phyloP scores from a whole-genome alignment of 306 rosid species.

The Coriaria nepalensis region DNA sequence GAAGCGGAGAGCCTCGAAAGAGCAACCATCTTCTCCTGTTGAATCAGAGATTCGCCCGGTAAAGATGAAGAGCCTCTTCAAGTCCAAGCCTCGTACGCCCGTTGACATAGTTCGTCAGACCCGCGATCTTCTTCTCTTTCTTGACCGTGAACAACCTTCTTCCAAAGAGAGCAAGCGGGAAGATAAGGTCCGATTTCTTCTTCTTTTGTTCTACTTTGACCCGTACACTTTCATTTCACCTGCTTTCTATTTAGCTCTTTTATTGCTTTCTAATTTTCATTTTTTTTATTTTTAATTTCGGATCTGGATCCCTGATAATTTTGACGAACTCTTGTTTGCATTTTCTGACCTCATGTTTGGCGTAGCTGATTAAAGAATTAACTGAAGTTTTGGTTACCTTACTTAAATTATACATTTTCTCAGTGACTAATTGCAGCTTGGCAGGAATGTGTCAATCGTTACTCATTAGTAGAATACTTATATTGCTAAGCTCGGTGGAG shows the following conservation, averaged over 20 bases:
- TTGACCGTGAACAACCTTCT: conserved; percentile 32
- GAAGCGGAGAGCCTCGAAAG: too few relatives aligned
- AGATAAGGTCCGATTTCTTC: conserved; percentile 45
- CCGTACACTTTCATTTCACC: neutral
- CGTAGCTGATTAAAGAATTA: neutral
- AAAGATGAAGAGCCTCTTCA: conserved; percentile 83
- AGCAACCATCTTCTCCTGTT: too few relatives aligned
- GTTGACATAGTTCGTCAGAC: conserved; percentile 72
- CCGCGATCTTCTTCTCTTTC: conserved; percentile 61
- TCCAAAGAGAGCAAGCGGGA: conserved; percentile 77
- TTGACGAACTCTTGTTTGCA: neutral
- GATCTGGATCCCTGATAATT: neutral
- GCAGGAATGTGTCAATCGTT: too few relatives aligned
- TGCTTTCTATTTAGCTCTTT: neutral
- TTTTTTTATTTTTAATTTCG: too few relatives aligned
- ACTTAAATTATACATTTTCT: too few relatives aligned
- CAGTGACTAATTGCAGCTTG: too few relatives aligned
- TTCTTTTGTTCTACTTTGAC: neutral
- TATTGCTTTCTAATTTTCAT: neutral
- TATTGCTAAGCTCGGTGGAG: too few relatives aligned
- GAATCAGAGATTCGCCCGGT: too few relatives aligned
- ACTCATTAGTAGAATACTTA: too few relatives aligned
- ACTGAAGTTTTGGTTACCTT: neutral
- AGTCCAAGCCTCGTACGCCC: conserved; percentile 91
- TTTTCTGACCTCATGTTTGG: too few relatives aligned